Percentiles rank a stretch among this genome's conserved stretches.
phyloP scores from a whole-genome alignment of 1,284 basidiomycete genomes.

The Abortiporus biennis region DNA sequence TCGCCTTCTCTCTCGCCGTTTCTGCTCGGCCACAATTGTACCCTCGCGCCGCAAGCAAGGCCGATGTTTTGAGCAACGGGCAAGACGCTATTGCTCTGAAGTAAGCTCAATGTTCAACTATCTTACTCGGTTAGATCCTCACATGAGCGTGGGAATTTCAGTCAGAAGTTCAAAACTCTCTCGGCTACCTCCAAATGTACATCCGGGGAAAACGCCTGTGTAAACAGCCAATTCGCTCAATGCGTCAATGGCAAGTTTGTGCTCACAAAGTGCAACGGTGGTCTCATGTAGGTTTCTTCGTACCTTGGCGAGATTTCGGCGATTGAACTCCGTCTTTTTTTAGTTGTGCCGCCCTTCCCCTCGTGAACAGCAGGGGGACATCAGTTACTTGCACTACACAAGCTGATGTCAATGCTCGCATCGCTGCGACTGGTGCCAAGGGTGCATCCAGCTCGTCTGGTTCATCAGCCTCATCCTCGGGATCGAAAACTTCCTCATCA shows the following conservation, averaged over 20 bases:
- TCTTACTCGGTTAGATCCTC: neutral
- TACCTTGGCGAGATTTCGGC: neutral
- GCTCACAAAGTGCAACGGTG: constrained; percentile 29
- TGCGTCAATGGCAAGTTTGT: constrained; percentile 40
- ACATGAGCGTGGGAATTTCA: constrained; percentile 33
- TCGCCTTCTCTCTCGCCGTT: constrained; percentile 28
- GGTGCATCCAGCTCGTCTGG: constrained; percentile 7
- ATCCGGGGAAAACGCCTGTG: constrained; percentile 32
- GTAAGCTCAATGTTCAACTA: constrained; percentile 25
- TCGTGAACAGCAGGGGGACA: constrained; percentile 46
- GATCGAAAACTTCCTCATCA: too few relatives aligned
- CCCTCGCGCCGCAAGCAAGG: constrained; percentile 30
- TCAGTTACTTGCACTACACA: constrained; percentile 40
- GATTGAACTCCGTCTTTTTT: constrained; percentile 13
- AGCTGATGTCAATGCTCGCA: constrained; percentile 31
- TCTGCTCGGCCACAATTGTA: constrained; percentile 31
- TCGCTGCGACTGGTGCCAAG: constrained; percentile 33
- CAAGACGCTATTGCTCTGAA: constrained; percentile 47
- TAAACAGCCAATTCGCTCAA: constrained; percentile 22
- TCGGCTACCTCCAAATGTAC: constrained; percentile 31
- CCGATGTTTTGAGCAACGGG: constrained; percentile 38
- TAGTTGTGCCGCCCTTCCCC: constrained; percentile 45
- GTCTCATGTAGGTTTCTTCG: constrained; percentile 20
- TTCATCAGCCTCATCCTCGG: too few relatives aligned
- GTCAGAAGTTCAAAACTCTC: constrained; percentile 36